phyloP scores from a whole-genome alignment of 2,329 filamentous ascomycete species.

The Massarina eburnea region DNA sequence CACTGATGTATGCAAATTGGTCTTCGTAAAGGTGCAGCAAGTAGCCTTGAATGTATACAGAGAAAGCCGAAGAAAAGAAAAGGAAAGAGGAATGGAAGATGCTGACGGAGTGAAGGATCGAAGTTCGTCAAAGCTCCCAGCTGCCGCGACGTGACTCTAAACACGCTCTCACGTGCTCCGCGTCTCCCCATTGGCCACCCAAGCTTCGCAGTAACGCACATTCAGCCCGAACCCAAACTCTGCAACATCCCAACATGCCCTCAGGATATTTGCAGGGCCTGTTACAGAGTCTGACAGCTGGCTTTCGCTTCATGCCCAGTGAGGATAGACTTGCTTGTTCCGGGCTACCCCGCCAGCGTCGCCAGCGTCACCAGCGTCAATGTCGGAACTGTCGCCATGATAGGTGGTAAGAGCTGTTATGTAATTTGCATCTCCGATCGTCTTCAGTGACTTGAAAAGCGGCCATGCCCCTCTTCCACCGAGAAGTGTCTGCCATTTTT shows the following conservation, averaged over 20 bases:
- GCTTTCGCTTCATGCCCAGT: neutral
- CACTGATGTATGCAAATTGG: neutral
- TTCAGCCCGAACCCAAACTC: no score
- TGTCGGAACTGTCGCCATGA: constrained; percentile 21
- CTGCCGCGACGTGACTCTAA: constrained; percentile 15
- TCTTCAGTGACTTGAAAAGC: constrained; percentile 4
- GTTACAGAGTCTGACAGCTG: no score
- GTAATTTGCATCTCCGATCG: constrained; percentile 28
- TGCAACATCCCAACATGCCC: neutral
- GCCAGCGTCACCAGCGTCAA: no score
- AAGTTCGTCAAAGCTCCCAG: constrained; percentile 8
- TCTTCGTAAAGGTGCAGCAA: no score
- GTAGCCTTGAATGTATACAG: no score
- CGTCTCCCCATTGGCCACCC: constrained; percentile 27
- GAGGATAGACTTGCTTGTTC: constrained; percentile 22
- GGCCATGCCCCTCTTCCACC: neutral
- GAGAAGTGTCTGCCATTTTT: neutral
- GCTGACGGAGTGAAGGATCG: constrained; percentile 6
- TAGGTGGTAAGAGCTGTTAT: constrained; percentile 37
- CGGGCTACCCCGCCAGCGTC: constrained; percentile 22
- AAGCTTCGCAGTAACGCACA: no score
- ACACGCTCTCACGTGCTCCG: constrained; percentile 31
- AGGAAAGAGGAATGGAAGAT: constrained; percentile 5
- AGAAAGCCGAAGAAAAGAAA: no score
- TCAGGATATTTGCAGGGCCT: neutral